These are phyloP conservation scores for Breviolum minutum DNA, from an alignment of 73 alveolate species.

Conservation along the genomic window DNA sequence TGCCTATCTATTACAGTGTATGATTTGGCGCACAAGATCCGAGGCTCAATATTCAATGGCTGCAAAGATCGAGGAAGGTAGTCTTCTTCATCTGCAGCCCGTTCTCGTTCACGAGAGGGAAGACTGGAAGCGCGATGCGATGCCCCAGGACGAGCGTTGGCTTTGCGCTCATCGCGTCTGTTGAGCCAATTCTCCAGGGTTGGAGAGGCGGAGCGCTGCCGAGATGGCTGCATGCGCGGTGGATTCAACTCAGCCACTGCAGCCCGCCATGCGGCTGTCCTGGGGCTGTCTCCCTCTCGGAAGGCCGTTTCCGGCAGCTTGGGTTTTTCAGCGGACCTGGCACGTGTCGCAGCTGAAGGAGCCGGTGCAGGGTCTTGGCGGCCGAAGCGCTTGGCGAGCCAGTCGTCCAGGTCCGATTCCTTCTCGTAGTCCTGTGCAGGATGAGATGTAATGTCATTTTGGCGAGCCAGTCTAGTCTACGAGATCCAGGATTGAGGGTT, in stretches of 20 bases:
- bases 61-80: conserved; percentile 24
- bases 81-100: conserved; percentile 41
- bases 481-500: too few relatives aligned
- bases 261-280: conserved; percentile 86
- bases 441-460: too few relatives aligned
- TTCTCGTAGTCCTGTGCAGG: conserved; percentile 13
- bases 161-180: conserved; percentile 10
- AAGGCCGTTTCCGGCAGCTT: conserved; percentile 38
- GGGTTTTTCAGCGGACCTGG: conserved; percentile 70
- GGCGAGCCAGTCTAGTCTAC: too few relatives aligned
- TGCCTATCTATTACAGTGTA: not conserved
- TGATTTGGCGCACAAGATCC: not conserved
- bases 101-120: conserved; percentile 30
- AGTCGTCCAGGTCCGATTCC: conserved; percentile 60
- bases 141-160: conserved; percentile 17
- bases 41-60: conserved; percentile 65
- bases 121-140: conserved; percentile 67
- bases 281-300: conserved; percentile 66
- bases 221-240: conserved; percentile 56
- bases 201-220: conserved; percentile 79
- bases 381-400: conserved; percentile 92
- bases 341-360: conserved; percentile 55
- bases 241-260: conserved; percentile 72
- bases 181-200: conserved; percentile 65
- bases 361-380: not conserved